phyloP scores from a whole-genome alignment of 805 yeast genomes.

The Jamesozyma lodderae region DNA sequence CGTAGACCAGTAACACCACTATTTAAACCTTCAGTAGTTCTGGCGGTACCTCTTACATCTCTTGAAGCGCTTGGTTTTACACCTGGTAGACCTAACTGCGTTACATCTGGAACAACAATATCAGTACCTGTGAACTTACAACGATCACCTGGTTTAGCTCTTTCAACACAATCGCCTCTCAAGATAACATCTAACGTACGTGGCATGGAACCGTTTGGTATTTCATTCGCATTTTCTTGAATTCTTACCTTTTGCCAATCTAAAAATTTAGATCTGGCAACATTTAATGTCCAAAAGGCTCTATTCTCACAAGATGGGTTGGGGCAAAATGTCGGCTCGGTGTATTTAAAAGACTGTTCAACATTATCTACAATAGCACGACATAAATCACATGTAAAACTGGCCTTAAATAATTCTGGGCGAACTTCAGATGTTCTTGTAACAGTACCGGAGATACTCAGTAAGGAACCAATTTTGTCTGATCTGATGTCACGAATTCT shows the following conservation, averaged over 20 bases:
- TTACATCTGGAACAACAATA: slow-evolving; percentile 87
- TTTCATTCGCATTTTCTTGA: slow-evolving; percentile 93
- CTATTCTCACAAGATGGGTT: slow-evolving; percentile 83
- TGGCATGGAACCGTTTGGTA: slow-evolving; percentile 98
- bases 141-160: slow-evolving; percentile 96
- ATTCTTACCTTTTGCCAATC: slow-evolving; percentile 97
- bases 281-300: slow-evolving; percentile 73
- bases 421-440: slow-evolving; percentile 94
- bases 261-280: slow-evolving; percentile 74
- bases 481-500: slow-evolving; percentile 87
- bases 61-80: slow-evolving; percentile 76
- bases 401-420: slow-evolving; percentile 81
- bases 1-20: slow-evolving; percentile 86
- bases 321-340: slow-evolving; percentile 90
- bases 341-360: slow-evolving; percentile 86
- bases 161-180: slow-evolving; percentile 89
- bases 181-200: slow-evolving; percentile 86
- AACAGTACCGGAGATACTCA: slow-evolving; percentile 87
- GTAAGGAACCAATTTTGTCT: slow-evolving; percentile 75
- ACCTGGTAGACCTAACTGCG: slow-evolving; percentile 93
- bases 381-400: slow-evolving; percentile 85
- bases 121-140: slow-evolving; percentile 91
- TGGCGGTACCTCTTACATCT: slow-evolving; percentile 44
- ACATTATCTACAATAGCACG: slow-evolving; percentile 77
- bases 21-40: slow-evolving; percentile 53